A percentile compares a stretch with the other conserved stretches of the same genome.
Conservation (phyloP, 176 grass and related monocot genomes). For the Thinopyrum elongatum region DNA sequence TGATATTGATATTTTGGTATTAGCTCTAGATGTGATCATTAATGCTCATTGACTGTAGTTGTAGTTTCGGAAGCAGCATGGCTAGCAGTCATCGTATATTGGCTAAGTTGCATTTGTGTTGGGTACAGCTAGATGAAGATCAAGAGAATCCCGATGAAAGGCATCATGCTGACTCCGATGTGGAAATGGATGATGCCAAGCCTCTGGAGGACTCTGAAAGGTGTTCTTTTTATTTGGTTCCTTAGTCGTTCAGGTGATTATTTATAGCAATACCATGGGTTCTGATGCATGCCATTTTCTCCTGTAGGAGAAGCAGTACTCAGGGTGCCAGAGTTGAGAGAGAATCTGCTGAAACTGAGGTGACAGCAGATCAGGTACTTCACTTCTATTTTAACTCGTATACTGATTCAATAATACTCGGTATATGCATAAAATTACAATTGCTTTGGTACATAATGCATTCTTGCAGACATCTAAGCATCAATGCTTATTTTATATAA, state of each 20-base stretch:
- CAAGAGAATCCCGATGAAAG: conserved; percentile 77
- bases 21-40: conserved; percentile 18
- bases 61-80: conserved; percentile 10
- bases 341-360: conserved; percentile 61
- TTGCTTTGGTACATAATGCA: conserved; percentile 6
- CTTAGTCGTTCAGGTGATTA: conserved; percentile 1
- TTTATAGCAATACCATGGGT: not conserved
- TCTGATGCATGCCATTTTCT: conserved; percentile 9
- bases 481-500: not conserved
- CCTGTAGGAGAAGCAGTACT: conserved; percentile 56
- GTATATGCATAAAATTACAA: not conserved
- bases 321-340: conserved; percentile 61
- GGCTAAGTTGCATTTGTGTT: conserved; percentile 15
- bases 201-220: conserved; percentile 54
- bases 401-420: conserved; percentile 1
- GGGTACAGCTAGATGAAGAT: conserved; percentile 84
- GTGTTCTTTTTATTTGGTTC: conserved; percentile 35
- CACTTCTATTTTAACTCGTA: conserved; percentile 16
- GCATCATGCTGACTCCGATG: conserved; percentile 60
- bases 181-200: conserved; percentile 70
- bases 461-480: conserved; percentile 13
- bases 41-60: not conserved
- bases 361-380: conserved; percentile 46
- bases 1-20: conserved; percentile 1
- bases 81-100: conserved; percentile 20